Percentiles rank a stretch among this genome's conserved stretches.
These are phyloP conservation scores for Trichoderma erinaceum DNA, from an alignment of 495 filamentous ascomycete species.

Conservation along the genomic window DNA sequence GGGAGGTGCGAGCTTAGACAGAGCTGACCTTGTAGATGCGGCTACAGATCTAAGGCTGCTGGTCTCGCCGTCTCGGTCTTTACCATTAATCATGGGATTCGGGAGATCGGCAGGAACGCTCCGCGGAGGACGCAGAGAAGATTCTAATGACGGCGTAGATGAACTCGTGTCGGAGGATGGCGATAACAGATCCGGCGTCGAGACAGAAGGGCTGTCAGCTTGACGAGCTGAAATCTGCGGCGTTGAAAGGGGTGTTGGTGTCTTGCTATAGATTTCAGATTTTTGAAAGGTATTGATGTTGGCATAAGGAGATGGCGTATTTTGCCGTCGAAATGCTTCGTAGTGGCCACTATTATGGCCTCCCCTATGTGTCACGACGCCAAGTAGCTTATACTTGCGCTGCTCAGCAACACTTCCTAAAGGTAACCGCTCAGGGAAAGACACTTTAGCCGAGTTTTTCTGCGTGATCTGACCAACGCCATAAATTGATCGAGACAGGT, in stretches of 20 bases:
- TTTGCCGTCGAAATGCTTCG: constrained; percentile 91
- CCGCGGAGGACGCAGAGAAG: background rate
- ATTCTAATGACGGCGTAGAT: constrained; percentile 24
- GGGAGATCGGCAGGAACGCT: constrained; percentile 15
- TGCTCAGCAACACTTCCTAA: constrained; percentile 74
- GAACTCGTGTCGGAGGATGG: constrained; percentile 24
- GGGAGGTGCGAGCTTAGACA: constrained; percentile 32
- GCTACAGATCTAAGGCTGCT: constrained; percentile 39
- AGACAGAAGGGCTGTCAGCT: constrained; percentile 31
- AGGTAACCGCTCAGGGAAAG: constrained; percentile 77
- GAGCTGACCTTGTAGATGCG: constrained; percentile 35
- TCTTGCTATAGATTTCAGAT: constrained; percentile 60
- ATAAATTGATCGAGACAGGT: constrained; percentile 88
- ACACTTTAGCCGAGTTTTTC: constrained; percentile 90
- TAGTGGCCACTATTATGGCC: constrained; percentile 96
- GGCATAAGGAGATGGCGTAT: constrained; percentile 65
- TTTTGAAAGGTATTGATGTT: constrained; percentile 71
- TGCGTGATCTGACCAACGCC: constrained; percentile 64
- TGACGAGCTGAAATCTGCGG: constrained; percentile 29
- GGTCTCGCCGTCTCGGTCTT: constrained; percentile 30
- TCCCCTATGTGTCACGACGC: constrained; percentile 88
- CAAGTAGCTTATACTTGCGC: constrained; percentile 76
- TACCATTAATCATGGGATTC: background rate
- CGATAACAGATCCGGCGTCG: constrained; percentile 34
- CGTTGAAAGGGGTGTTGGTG: constrained; percentile 38